Percentiles rank a stretch among this genome's conserved stretches.
phyloP scores from a whole-genome alignment of 768 basidiomycete species.

The Dentipellis sp. region DNA sequence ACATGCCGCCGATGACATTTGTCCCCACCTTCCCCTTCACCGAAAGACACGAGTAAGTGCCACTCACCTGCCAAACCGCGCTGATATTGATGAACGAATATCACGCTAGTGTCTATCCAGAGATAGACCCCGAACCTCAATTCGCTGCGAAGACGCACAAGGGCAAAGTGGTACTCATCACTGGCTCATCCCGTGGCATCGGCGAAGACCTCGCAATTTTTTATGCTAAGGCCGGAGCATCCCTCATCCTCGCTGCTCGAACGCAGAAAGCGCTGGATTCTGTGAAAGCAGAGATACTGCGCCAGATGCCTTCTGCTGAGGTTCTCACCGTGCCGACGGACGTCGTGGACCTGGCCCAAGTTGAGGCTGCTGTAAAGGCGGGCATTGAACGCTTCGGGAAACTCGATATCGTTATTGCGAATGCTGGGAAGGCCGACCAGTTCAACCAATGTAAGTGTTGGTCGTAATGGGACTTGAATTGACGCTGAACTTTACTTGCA shows the following conservation, averaged over 20 bases:
- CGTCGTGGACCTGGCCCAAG: conserved; percentile 1
- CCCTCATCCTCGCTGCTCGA: conserved; percentile 5
- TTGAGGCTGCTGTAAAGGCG: neutral
- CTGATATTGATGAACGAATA: too few species aligned
- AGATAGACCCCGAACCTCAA: neutral
- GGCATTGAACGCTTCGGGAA: neutral
- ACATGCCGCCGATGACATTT: too few species aligned
- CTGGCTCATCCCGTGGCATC: conserved; percentile 16
- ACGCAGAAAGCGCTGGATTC: conserved; percentile 1
- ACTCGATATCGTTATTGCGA: conserved; percentile 9
- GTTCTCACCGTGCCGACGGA: conserved; percentile 3
- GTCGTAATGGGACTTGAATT: neutral
- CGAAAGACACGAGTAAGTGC: neutral
- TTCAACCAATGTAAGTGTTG: neutral
- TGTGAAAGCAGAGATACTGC: neutral
- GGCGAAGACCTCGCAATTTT: conserved; percentile 11
- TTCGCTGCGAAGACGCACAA: conserved; percentile 3
- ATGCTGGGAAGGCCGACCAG: neutral
- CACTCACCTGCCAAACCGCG: neutral
- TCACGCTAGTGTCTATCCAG: conserved; percentile 1
- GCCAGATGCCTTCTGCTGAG: neutral
- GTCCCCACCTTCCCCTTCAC: neutral
- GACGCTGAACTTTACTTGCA: neutral
- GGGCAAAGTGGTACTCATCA: conserved; percentile 15
- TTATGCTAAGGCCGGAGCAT: conserved; percentile 14